Evolutionary conservation across 179 eudicot genomes (phyloP), one percentile per base, ranked within the genome.

Genomic region (Drosera spatulata): DNA sequence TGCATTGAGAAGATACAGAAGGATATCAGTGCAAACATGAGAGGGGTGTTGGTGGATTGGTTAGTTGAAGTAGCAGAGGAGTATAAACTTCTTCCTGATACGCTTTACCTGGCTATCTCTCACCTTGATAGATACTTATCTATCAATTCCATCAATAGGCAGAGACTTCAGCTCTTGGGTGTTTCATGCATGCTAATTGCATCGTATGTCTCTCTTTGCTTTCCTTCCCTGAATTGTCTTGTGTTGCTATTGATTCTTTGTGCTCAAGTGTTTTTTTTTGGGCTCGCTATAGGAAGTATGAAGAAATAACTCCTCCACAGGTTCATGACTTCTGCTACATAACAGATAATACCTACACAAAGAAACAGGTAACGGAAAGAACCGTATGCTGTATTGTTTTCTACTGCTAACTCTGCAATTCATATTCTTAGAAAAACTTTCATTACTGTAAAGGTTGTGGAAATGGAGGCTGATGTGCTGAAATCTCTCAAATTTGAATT

Each of bases 391-490:
- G 7, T 60, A 45, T 46, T 3, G 55, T 37, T 49, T 49, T 60
- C 53, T n/a, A 8, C 40, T 15, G 13, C n/a, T 13, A 4, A 54
- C 2, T 7, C 6, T 15, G 7, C 4, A 8, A 3, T 38, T 39
- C 39, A 6, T 14, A 6, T 3, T 4, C 37, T 22, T 11, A 22
- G 58, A 15, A 4, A 14, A 10, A 7, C 3, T 54, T 39, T 54
- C 6, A 5, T 54, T 13, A 12, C 38, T 58, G 2, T 50, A 67
- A 65, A 75, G 79, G 74, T 76, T 57, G 74, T 78, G 4, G 72
- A 78, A 10, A 78, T 78, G 82, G 82, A 78, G 70, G 75, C 79
- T 54, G 79, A 78, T 68, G 61, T 78, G 40, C 76, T 78, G 22
- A 71, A 48, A 63, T 65, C 69, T 15, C 79, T 78, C 37, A 71